Evolutionary conservation across 352 stramenopile genomes (phyloP).

Genomic region (Phytophthora colocasiae): DNA sequence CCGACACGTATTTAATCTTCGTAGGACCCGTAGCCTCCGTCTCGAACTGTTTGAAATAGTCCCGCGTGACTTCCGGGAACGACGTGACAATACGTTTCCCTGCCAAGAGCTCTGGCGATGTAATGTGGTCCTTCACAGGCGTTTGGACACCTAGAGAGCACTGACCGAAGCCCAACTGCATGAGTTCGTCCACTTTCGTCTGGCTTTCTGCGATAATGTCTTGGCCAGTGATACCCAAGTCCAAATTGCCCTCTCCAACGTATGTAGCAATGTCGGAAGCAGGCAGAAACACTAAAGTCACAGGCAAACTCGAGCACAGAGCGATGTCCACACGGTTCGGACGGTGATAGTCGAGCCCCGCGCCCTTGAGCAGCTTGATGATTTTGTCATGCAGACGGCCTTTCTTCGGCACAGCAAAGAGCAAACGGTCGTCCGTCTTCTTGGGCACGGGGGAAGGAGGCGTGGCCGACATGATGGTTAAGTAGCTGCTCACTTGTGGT

Average conservation of each 20-base stretch:
- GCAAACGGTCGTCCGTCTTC: constrained; percentile 66
- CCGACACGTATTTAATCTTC: constrained; percentile 97
- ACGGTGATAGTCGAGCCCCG: constrained; percentile 96
- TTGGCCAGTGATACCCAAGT: constrained; percentile 98
- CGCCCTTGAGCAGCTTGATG: constrained; percentile 95
- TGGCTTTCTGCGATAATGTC: constrained; percentile 94
- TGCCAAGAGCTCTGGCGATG: constrained; percentile 81
- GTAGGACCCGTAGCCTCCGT: constrained; percentile 55
- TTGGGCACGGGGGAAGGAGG: constrained; percentile 16
- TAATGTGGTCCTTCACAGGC: constrained; percentile 90
- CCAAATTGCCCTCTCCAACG: constrained; percentile 97
- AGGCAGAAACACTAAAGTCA: constrained; percentile 98
- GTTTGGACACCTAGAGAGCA: constrained; percentile 96
- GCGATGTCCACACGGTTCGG: constrained; percentile 93
- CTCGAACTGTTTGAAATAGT: constrained; percentile 96
- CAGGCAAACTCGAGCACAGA: constrained; percentile 92
- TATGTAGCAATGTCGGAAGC: constrained; percentile 98
- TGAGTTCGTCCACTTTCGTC: constrained; percentile 92
- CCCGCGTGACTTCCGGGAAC: constrained; percentile 93
- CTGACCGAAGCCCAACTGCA: constrained; percentile 96
- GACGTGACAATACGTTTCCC: constrained; percentile 98
- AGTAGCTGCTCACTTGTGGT: not conserved
- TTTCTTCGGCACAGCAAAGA: constrained; percentile 98
- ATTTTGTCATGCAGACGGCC: constrained; percentile 97
- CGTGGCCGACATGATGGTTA: constrained; percentile 17